phyloP scores from a whole-genome alignment of 2,329 filamentous ascomycete genomes.

The Phyllosticta capitalensis region DNA sequence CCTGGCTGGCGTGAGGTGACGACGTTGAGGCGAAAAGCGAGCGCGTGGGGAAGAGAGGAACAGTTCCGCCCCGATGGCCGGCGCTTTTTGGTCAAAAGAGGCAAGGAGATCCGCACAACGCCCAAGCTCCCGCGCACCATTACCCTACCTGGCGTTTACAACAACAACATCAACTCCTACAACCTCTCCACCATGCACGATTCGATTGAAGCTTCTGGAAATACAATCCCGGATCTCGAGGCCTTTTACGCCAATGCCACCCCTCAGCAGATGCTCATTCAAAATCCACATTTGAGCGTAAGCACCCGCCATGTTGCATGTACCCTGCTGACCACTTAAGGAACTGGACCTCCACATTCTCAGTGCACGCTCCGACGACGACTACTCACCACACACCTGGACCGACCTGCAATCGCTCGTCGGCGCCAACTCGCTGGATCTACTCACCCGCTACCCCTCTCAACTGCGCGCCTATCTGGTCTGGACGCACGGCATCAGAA shows the following conservation, averaged over 20 bases:
- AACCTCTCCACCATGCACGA: not conserved
- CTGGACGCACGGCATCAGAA: slow-evolving; percentile 47
- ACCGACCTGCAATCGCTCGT: slow-evolving; percentile 23
- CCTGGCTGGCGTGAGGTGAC: not conserved
- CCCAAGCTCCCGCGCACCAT: not conserved
- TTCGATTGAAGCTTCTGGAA: not conserved
- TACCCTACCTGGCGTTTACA: no score
- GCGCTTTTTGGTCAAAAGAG: not conserved
- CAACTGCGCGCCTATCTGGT: slow-evolving; percentile 50
- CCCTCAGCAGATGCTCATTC: no score
- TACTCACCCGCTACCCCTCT: slow-evolving; percentile 50
- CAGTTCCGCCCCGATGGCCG: not conserved
- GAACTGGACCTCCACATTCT: slow-evolving; percentile 25
- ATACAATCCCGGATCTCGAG: no score
- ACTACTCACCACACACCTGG: slow-evolving; percentile 28
- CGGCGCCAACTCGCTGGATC: slow-evolving; percentile 43
- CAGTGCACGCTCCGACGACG: slow-evolving; percentile 3
- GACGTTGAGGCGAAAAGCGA: not conserved
- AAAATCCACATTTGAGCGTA: no score
- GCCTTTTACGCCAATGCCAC: no score
- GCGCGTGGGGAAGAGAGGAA: not conserved
- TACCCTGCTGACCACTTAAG: slow-evolving; percentile 3
- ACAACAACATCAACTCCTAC: not conserved
- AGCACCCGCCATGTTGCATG: no score
- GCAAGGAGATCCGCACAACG: not conserved